Evolutionary conservation across 2,329 filamentous ascomycete genomes (phyloP).

Genomic region (Fusarium udum): DNA sequence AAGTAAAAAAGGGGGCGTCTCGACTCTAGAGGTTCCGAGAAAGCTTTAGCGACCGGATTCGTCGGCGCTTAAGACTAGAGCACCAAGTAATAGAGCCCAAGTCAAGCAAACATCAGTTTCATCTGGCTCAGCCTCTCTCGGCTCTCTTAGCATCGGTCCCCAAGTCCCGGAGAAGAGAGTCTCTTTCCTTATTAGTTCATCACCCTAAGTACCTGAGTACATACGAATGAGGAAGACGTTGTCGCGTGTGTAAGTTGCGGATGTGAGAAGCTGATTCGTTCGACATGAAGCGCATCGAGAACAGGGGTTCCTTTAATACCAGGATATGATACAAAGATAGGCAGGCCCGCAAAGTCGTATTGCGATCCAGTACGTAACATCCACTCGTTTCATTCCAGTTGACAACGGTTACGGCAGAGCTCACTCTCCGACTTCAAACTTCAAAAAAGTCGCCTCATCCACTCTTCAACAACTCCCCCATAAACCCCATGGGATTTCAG

Average conservation of each 20-base stretch:
- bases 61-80: constrained; percentile 28
- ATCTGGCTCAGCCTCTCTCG: constrained; percentile 37
- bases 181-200: constrained; percentile 3
- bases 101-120: constrained; percentile 14
- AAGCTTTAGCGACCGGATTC: constrained; percentile 30
- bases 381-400: background rate
- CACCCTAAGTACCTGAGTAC: background rate
- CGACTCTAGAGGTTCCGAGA: constrained; percentile 16
- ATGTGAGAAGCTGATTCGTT: constrained; percentile 29
- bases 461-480: constrained; percentile 11
- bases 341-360: constrained; percentile 5
- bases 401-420: background rate
- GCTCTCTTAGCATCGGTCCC: constrained; percentile 12
- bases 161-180: constrained; percentile 5
- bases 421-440: background rate
- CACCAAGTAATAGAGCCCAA: background rate
- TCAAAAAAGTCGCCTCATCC: background rate
- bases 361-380: constrained; percentile 18
- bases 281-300: constrained; percentile 11
- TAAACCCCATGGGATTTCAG: constrained; percentile 23
- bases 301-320: constrained; percentile 9
- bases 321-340: constrained; percentile 7
- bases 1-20: constrained; percentile 16
- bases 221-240: constrained; percentile 6
- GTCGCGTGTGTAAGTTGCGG: constrained; percentile 24